Conservation (phyloP, 441 rosid genomes). For the Omphalea diandra region DNA sequence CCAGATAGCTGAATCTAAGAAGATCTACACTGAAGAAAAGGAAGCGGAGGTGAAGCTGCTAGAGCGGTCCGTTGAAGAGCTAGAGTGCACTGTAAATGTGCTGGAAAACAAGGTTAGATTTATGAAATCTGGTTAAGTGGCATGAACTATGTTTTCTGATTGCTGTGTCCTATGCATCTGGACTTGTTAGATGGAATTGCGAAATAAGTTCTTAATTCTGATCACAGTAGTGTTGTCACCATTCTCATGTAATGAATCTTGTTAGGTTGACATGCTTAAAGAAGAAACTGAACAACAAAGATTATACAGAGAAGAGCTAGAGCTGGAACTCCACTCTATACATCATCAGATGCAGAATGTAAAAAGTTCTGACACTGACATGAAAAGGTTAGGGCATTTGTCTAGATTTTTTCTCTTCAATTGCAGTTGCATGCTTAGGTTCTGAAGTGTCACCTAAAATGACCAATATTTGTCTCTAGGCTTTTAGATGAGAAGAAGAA, state of each 20-base stretch:
- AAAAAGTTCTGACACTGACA: slow-evolving; percentile 58
- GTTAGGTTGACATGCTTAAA: slow-evolving; percentile 83
- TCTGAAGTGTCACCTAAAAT: slow-evolving; percentile 20
- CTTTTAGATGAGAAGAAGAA: slow-evolving; percentile 67
- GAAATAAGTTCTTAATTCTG: slow-evolving; percentile 36
- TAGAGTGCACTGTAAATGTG: slow-evolving; percentile 75
- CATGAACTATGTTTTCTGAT: slow-evolving; percentile 10
- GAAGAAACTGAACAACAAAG: slow-evolving; percentile 95
- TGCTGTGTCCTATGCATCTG: slow-evolving; percentile 27
- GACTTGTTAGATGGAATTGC: slow-evolving; percentile 58
- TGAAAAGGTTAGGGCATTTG: slow-evolving; percentile 53
- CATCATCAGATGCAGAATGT: slow-evolving; percentile 76
- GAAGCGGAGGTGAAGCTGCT: slow-evolving; percentile 88
- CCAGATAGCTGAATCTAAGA: slow-evolving; percentile 83
- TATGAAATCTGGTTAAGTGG: slow-evolving; percentile 21
- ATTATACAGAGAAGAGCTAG: slow-evolving; percentile 92
- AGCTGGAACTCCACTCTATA: slow-evolving; percentile 69
- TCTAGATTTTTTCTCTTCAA: slow-evolving; percentile 13
- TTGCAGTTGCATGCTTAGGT: slow-evolving; percentile 9
- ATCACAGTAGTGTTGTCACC: slow-evolving; percentile 1
- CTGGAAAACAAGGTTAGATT: slow-evolving; percentile 83
- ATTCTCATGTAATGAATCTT: slow-evolving; percentile 33
- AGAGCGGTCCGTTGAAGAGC: slow-evolving; percentile 95
- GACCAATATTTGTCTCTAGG: slow-evolving; percentile 40
- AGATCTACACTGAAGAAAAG: slow-evolving; percentile 71